These are phyloP conservation scores for Litsea cubeba DNA, from an alignment of 164 flowering plant species.

Conservation along the genomic window DNA sequence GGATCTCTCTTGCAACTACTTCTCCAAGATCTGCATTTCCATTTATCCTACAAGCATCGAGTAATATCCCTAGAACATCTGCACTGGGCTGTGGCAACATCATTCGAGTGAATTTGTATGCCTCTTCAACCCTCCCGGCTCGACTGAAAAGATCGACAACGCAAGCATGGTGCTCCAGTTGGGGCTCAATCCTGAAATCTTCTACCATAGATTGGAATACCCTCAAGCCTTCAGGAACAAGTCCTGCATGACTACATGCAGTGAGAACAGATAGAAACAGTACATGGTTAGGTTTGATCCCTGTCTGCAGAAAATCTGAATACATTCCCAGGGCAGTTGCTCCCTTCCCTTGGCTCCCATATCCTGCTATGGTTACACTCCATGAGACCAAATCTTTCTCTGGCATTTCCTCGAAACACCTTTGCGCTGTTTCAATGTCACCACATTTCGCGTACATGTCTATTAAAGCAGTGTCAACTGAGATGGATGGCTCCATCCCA, in stretches of 20 bases:
- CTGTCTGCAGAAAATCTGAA: slow-evolving; percentile 36
- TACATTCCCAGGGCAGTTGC: slow-evolving; percentile 53
- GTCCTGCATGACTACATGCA: slow-evolving; percentile 80
- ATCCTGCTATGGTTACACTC: slow-evolving; percentile 67
- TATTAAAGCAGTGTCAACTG: slow-evolving; percentile 60
- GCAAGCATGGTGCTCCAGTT: slow-evolving; percentile 65
- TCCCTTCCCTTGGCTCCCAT: slow-evolving; percentile 78
- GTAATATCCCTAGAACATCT: slow-evolving; percentile 67
- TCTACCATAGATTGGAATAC: slow-evolving; percentile 50
- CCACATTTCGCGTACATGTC: slow-evolving; percentile 93
- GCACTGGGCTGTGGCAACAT: slow-evolving; percentile 35
- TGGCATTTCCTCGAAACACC: slow-evolving; percentile 51
- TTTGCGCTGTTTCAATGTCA: slow-evolving; percentile 44
- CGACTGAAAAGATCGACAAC: slow-evolving; percentile 79
- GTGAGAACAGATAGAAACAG: slow-evolving; percentile 56
- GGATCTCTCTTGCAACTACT: slow-evolving; percentile 43
- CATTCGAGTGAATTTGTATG: slow-evolving; percentile 44
- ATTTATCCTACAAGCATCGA: slow-evolving; percentile 58
- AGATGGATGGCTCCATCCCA: slow-evolving; percentile 41
- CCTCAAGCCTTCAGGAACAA: slow-evolving; percentile 53
- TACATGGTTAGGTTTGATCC: slow-evolving; percentile 56
- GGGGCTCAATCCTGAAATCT: slow-evolving; percentile 51
- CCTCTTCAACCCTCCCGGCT: slow-evolving; percentile 70
- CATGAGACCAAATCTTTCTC: slow-evolving; percentile 61
- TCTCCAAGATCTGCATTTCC: slow-evolving; percentile 49